Conservation (phyloP, 768 basidiomycete species). For the Trametopsis cervina region DNA sequence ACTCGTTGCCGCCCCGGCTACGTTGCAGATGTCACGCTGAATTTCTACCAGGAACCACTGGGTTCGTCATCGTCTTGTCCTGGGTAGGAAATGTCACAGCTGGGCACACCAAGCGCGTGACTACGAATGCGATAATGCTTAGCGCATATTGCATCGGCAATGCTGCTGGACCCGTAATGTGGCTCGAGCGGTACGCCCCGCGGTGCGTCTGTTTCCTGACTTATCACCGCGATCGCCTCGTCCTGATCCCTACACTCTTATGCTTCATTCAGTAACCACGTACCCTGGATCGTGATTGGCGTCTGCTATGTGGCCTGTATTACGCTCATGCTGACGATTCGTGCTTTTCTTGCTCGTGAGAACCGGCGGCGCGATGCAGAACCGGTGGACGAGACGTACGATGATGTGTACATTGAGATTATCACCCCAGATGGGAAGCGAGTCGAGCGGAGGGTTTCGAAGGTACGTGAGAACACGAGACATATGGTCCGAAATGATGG, state of each 20-base stretch:
- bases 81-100: constrained; percentile 62
- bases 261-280: constrained; percentile 44
- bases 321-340: constrained; percentile 46
- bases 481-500: too few relatives aligned
- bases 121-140: constrained; percentile 72
- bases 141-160: constrained; percentile 72
- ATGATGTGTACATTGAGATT: constrained; percentile 55
- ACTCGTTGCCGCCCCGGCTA: background rate
- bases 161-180: constrained; percentile 68
- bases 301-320: constrained; percentile 50
- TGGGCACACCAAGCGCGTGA: constrained; percentile 63
- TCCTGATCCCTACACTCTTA: background rate
- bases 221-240: background rate
- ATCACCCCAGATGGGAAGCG: constrained; percentile 42
- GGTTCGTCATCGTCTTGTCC: constrained; percentile 59
- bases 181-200: constrained; percentile 63
- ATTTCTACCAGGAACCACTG: background rate
- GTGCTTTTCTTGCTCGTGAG: constrained; percentile 49
- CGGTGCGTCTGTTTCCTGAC: constrained; percentile 32
- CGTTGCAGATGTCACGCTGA: background rate
- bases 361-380: constrained; percentile 54
- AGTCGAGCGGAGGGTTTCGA: constrained; percentile 54
- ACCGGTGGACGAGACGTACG: constrained; percentile 38
- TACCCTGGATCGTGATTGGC: constrained; percentile 72
- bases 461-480: constrained; percentile 48